Evolutionary conservation across 805 yeast genomes (phyloP).

Genomic region (Candida namnaoensis): DNA sequence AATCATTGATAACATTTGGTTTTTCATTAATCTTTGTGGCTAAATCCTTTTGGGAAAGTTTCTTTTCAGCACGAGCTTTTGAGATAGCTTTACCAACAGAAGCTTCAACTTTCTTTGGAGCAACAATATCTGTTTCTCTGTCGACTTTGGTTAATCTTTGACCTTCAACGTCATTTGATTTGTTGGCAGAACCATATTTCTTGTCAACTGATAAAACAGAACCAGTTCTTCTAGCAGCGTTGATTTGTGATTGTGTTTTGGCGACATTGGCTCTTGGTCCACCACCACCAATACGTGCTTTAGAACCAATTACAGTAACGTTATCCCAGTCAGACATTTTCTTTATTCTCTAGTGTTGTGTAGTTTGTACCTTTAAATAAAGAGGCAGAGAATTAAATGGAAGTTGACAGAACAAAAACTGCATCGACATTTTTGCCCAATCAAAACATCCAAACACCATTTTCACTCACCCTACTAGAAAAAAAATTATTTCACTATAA

Average conservation of each 20-base stretch:
- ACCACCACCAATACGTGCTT: conserved; percentile 79
- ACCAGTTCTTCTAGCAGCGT: conserved; percentile 93
- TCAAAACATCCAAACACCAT: too few relatives aligned
- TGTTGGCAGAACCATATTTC: conserved; percentile 68
- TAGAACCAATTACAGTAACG: conserved; percentile 82
- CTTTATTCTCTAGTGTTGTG: neutral
- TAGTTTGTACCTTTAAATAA: too few relatives aligned
- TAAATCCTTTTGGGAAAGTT: conserved; percentile 88
- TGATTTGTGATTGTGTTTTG: conserved; percentile 65
- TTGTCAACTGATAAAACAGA: conserved; percentile 85
- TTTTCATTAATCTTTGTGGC: conserved; percentile 95
- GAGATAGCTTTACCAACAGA: conserved; percentile 83
- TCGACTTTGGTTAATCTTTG: conserved; percentile 92
- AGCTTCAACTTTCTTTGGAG: conserved; percentile 80
- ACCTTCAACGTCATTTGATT: conserved; percentile 73
- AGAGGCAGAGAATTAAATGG: too few relatives aligned
- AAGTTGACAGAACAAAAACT: too few relatives aligned
- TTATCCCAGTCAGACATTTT: conserved; percentile 80
- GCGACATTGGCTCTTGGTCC: conserved; percentile 87
- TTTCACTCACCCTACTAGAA: too few relatives aligned
- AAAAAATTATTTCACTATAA: too few relatives aligned
- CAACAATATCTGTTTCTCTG: conserved; percentile 86
- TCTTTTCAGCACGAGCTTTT: conserved; percentile 80
- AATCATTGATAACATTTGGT: conserved; percentile 90
- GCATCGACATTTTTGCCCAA: too few relatives aligned